Conservation (phyloP, 1,284 basidiomycete genomes). For the Omphalotus olearius region DNA sequence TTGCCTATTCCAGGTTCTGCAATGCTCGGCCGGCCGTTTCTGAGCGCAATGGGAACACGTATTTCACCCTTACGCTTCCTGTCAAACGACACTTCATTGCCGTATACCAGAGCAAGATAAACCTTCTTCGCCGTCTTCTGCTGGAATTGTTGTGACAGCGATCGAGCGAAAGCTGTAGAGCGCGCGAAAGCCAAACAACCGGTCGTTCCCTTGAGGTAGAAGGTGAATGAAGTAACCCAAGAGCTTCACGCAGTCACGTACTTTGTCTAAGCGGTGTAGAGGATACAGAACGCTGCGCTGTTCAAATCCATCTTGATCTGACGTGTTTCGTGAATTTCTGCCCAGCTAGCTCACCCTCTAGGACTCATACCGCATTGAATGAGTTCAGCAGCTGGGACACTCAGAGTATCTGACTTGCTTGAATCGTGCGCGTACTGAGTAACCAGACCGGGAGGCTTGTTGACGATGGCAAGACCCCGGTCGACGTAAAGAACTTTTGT, state of each 20-base stretch:
- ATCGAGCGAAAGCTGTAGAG: slow-evolving; percentile 36
- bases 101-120: slow-evolving; percentile 65
- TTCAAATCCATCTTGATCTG: background rate
- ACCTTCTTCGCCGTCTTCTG: slow-evolving; percentile 46
- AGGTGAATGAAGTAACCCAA: background rate
- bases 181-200: slow-evolving; percentile 57
- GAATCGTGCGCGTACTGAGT: slow-evolving; percentile 38
- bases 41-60: slow-evolving; percentile 34
- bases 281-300: slow-evolving; percentile 31
- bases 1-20: slow-evolving; percentile 28
- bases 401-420: background rate
- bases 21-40: slow-evolving; percentile 42
- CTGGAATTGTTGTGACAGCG: slow-evolving; percentile 53
- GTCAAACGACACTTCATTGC: slow-evolving; percentile 42
- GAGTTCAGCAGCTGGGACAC: slow-evolving; percentile 10
- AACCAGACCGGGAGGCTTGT: slow-evolving; percentile 59
- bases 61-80: slow-evolving; percentile 37
- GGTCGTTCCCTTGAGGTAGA: slow-evolving; percentile 49
- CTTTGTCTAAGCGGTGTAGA: slow-evolving; percentile 71
- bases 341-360: background rate
- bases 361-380: background rate
- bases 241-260: slow-evolving; percentile 18
- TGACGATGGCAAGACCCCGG: slow-evolving; percentile 48
- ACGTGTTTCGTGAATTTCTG: background rate
- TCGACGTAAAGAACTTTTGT: slow-evolving; percentile 45